A percentile compares a stretch with the other conserved stretches of the same genome.
Evolutionary conservation across 2,329 filamentous ascomycete species (phyloP).

Genomic region (Aspergillus melleus): DNA sequence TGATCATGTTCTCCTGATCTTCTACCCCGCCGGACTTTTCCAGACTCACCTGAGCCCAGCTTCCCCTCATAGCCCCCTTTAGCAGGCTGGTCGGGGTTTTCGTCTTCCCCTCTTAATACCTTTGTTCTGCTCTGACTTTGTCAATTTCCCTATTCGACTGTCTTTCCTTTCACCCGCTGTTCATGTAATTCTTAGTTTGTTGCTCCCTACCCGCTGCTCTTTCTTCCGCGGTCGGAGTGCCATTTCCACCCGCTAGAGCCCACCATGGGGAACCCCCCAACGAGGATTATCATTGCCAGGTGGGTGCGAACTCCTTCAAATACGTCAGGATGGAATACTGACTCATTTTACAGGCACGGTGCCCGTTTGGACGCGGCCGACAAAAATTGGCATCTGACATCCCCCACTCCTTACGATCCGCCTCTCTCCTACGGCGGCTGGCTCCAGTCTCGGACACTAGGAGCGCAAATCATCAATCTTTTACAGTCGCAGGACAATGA

Average conservation of each 20-base stretch:
- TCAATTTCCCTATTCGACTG: not conserved
- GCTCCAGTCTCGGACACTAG: constrained; percentile 79
- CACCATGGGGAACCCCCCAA: constrained; percentile 40
- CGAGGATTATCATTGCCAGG: constrained; percentile 46
- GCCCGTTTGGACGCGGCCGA: constrained; percentile 92
- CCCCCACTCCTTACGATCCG: constrained; percentile 91
- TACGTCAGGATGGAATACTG: not conserved
- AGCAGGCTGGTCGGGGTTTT: not conserved
- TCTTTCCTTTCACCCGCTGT: not conserved
- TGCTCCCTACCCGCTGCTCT: not conserved
- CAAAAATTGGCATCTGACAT: constrained; percentile 90
- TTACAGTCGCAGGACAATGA: constrained; percentile 50
- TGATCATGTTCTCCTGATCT: not conserved
- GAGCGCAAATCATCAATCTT: constrained; percentile 78
- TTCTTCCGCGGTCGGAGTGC: not conserved
- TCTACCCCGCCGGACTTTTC: constrained; percentile 10
- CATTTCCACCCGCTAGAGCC: not conserved
- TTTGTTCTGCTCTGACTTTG: not conserved
- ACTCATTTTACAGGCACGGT: constrained; percentile 70
- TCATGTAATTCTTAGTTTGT: not conserved
- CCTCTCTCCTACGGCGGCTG: constrained; percentile 94
- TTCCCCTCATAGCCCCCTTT: not conserved
- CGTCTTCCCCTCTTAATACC: not conserved
- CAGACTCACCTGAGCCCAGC: not conserved
- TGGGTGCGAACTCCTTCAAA: constrained; percentile 16